Conservation (phyloP, 768 basidiomycete genomes). For the Lyophyllum shimeji region DNA sequence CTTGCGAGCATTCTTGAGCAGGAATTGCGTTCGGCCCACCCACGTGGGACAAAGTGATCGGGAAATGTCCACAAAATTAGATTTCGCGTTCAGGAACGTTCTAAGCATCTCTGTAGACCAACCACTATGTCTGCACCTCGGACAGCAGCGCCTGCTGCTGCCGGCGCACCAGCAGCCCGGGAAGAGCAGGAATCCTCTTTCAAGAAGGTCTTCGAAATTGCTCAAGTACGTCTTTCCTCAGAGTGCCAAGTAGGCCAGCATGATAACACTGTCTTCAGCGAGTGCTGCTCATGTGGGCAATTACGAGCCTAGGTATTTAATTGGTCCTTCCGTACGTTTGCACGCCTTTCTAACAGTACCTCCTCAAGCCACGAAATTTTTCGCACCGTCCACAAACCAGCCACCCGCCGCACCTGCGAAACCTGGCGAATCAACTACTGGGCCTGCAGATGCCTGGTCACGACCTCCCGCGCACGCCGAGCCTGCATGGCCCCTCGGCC, state of each 20-base stretch:
- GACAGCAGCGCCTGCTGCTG: constrained; percentile 14
- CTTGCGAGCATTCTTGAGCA: neutral
- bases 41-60: constrained; percentile 14
- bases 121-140: constrained; percentile 19
- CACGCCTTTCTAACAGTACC: neutral
- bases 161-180: constrained; percentile 3
- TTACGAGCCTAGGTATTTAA: constrained; percentile 59
- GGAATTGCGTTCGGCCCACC: neutral
- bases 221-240: constrained; percentile 21
- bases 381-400: constrained; percentile 10
- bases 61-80: neutral
- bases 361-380: constrained; percentile 27
- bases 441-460: constrained; percentile 44
- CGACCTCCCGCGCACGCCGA: constrained; percentile 53
- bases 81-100: neutral
- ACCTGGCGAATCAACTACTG: constrained; percentile 16
- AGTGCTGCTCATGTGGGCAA: constrained; percentile 63
- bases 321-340: neutral
- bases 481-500: constrained; percentile 61
- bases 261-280: constrained; percentile 43
- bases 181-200: constrained; percentile 18
- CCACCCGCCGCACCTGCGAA: constrained; percentile 2
- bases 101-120: neutral
- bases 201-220: constrained; percentile 19
- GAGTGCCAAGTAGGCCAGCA: neutral